Conservation (phyloP, 306 rosid species). For the Oemleria cerasiformis region DNA sequence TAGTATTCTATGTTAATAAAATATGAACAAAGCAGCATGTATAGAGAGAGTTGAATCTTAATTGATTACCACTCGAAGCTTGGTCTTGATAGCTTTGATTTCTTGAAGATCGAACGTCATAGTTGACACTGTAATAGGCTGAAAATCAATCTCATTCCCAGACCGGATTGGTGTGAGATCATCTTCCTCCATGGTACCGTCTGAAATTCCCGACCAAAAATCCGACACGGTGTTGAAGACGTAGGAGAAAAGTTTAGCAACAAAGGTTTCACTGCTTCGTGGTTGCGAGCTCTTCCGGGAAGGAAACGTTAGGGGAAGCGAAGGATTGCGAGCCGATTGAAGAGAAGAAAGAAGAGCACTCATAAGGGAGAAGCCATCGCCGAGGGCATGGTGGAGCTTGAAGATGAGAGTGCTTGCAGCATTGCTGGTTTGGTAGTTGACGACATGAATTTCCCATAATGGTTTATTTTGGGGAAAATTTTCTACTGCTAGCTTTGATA, state of each 20-base stretch:
- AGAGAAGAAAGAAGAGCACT: constrained; percentile 58
- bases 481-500: constrained; percentile 36
- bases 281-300: constrained; percentile 21
- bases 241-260: constrained; percentile 21
- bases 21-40: too few species aligned
- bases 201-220: constrained; percentile 43
- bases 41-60: too few species aligned
- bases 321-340: constrained; percentile 44
- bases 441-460: constrained; percentile 52
- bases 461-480: constrained; percentile 38
- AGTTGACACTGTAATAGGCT: constrained; percentile 34
- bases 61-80: constrained; percentile 50
- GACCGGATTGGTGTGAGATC: constrained; percentile 53
- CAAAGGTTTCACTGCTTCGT: background rate
- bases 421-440: constrained; percentile 45
- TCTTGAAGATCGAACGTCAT: constrained; percentile 41
- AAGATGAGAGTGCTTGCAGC: constrained; percentile 32
- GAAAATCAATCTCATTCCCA: constrained; percentile 30
- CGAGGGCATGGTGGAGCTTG: constrained; percentile 61
- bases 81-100: constrained; percentile 47
- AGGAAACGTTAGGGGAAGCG: constrained; percentile 55
- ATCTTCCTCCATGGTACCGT: constrained; percentile 46
- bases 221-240: constrained; percentile 32
- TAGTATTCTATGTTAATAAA: too few species aligned
- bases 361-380: constrained; percentile 66